Conservation (phyloP, 345 rosid genomes). For the Zanthoxylum bungeanum region DNA sequence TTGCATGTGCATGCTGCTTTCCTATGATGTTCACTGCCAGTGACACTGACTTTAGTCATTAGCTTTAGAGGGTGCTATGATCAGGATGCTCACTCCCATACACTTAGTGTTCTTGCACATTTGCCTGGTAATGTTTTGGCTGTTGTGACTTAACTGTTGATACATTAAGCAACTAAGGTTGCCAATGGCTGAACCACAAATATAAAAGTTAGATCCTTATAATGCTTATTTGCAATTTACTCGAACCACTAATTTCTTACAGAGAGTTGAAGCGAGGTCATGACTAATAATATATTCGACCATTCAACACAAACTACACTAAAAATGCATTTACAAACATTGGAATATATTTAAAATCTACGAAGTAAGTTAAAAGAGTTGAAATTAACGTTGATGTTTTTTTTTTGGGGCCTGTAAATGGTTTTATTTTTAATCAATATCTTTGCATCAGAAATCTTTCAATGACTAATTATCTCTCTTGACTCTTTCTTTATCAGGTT, state of each 20-base stretch:
- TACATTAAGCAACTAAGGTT: not conserved
- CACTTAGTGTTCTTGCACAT: not conserved
- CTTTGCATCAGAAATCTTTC: not conserved
- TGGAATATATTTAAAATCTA: not conserved
- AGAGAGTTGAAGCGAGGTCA: not conserved
- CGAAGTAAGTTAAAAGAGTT: not conserved
- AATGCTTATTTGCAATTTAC: not conserved
- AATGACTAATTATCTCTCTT: not conserved
- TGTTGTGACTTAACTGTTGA: not conserved
- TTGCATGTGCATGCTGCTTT: not conserved
- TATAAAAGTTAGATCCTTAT: not conserved
- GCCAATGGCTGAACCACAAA: not conserved
- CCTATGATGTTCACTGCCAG: not conserved
- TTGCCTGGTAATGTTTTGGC: not conserved
- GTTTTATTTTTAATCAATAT: no score
- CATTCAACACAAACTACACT: not conserved
- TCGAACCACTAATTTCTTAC: not conserved
- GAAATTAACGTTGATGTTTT: not conserved
- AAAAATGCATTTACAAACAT: not conserved
- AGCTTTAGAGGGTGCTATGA: not conserved
- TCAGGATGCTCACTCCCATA: not conserved
- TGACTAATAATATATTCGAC: not conserved
- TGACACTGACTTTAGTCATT: not conserved
- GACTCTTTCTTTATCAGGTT: constrained; percentile 39
- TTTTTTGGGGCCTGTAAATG: no score